Evolutionary conservation across 1,284 basidiomycete genomes (phyloP).

Genomic region (Termitomyces sp.): DNA sequence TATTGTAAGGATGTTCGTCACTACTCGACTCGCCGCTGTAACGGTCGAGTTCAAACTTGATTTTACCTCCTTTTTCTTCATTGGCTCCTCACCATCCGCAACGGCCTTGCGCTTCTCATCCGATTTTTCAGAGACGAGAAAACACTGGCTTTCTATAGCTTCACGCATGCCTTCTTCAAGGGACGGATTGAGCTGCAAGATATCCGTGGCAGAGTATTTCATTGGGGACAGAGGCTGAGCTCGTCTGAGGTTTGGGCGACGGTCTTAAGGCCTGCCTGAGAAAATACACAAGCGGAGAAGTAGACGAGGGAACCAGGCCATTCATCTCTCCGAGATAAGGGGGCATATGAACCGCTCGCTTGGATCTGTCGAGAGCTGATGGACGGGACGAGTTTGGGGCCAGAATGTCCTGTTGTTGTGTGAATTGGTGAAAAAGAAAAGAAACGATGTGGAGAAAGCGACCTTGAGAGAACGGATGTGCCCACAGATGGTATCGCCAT

Average conservation of each 20-base stretch:
- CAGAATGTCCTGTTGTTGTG: slow-evolving; percentile 65
- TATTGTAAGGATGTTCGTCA: slow-evolving; percentile 56
- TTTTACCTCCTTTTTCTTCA: slow-evolving; percentile 38
- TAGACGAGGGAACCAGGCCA: slow-evolving; percentile 79
- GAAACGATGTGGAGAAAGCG: slow-evolving; percentile 21
- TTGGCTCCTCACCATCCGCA: slow-evolving; percentile 33
- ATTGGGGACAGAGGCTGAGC: slow-evolving; percentile 66
- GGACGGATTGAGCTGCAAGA: slow-evolving; percentile 60
- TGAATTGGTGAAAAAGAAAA: not conserved
- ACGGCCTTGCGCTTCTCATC: slow-evolving; percentile 66
- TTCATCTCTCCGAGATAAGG: slow-evolving; percentile 92
- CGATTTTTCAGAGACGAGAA: slow-evolving; percentile 63
- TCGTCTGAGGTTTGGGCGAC: slow-evolving; percentile 33
- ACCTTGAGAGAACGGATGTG: slow-evolving; percentile 57
- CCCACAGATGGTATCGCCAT: slow-evolving; percentile 1
- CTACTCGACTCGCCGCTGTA: slow-evolving; percentile 53
- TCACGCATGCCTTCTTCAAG: slow-evolving; percentile 49
- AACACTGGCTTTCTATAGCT: slow-evolving; percentile 50
- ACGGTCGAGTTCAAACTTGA: slow-evolving; percentile 47
- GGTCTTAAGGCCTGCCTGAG: slow-evolving; percentile 68
- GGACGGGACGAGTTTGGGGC: slow-evolving; percentile 62
- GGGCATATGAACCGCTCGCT: slow-evolving; percentile 78
- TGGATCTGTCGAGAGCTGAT: slow-evolving; percentile 32
- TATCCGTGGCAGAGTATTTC: slow-evolving; percentile 61
- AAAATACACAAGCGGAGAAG: slow-evolving; percentile 82